Conservation (phyloP, 2,329 filamentous ascomycete species). For the Beauveria australis region DNA sequence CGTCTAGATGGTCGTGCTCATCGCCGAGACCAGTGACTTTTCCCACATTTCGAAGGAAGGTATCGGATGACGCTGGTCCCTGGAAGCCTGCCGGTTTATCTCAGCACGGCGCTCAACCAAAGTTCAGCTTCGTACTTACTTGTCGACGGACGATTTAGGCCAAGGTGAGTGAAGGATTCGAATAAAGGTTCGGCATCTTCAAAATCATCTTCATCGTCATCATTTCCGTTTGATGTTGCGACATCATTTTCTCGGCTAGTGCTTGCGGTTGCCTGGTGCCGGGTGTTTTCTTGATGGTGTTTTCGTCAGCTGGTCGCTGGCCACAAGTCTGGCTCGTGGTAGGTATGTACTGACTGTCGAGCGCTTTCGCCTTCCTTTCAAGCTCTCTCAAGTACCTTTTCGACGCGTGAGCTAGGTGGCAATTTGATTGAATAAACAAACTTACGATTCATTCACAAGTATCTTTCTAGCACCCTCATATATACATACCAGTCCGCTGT, state of each 20-base stretch:
- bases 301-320: not conserved
- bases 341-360: constrained; percentile 19
- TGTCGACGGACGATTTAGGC: constrained; percentile 23
- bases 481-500: constrained; percentile 22
- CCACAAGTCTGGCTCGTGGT: not conserved
- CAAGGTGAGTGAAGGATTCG: constrained; percentile 28
- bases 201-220: constrained; percentile 22
- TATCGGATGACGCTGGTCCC: constrained; percentile 30
- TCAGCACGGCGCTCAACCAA: not conserved
- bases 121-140: constrained; percentile 14
- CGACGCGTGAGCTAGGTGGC: not conserved
- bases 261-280: not conserved
- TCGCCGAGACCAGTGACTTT: constrained; percentile 26
- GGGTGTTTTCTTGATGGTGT: not conserved
- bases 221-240: constrained; percentile 12
- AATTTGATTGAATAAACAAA: not conserved
- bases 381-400: constrained; percentile 26
- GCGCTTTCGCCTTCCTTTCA: constrained; percentile 24
- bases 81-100: constrained; percentile 21
- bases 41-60: constrained; percentile 28
- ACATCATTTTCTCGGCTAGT: not conserved
- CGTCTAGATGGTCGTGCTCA: constrained; percentile 25
- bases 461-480: constrained; percentile 29
- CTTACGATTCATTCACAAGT: constrained; percentile 26
- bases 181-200: constrained; percentile 25